These are phyloP conservation scores for Coemansia sp. DNA, from an alignment of 192 early-diverging fungal species.

Conservation along the genomic window DNA sequence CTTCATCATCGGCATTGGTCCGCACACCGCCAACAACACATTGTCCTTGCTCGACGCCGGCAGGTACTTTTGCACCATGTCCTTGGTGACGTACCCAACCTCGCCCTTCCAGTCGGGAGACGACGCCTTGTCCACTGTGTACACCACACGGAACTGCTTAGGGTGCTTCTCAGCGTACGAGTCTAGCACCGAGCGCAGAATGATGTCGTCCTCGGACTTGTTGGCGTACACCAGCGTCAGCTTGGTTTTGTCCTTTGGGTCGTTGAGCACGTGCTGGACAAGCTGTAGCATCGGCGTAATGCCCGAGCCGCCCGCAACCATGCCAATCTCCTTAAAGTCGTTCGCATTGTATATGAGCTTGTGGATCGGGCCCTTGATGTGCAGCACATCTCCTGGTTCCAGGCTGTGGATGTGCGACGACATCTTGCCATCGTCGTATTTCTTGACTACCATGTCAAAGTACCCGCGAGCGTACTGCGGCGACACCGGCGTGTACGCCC, in stretches of 20 bases:
- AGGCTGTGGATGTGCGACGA: conserved; percentile 65
- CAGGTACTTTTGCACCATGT: conserved; percentile 68
- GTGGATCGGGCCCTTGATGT: conserved; percentile 79
- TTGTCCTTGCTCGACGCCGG: conserved; percentile 58
- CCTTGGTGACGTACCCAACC: conserved; percentile 72
- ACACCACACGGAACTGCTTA: conserved; percentile 67
- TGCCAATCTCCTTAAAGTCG: conserved; percentile 64
- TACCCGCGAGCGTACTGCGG: conserved; percentile 58
- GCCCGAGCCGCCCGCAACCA: conserved; percentile 87
- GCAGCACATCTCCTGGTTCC: conserved; percentile 70
- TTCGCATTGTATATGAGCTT: conserved; percentile 70
- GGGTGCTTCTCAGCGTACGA: conserved; percentile 57
- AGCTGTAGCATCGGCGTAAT: conserved; percentile 85
- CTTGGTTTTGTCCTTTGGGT: conserved; percentile 69
- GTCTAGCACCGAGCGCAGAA: conserved; percentile 70
- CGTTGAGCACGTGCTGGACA: conserved; percentile 62
- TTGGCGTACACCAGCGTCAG: conserved; percentile 78
- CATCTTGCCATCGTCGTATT: conserved; percentile 70
- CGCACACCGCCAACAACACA: conserved; percentile 66
- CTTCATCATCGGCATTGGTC: conserved; percentile 72
- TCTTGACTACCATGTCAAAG: conserved; percentile 82
- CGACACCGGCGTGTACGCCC: conserved; percentile 82
- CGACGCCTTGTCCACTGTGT: conserved; percentile 63
- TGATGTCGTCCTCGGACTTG: conserved; percentile 73
- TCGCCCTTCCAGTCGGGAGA: conserved; percentile 67